Base-by-base conservation (phyloP, 164 flowering plant genomes). In the Liriodendron chinense region DNA sequence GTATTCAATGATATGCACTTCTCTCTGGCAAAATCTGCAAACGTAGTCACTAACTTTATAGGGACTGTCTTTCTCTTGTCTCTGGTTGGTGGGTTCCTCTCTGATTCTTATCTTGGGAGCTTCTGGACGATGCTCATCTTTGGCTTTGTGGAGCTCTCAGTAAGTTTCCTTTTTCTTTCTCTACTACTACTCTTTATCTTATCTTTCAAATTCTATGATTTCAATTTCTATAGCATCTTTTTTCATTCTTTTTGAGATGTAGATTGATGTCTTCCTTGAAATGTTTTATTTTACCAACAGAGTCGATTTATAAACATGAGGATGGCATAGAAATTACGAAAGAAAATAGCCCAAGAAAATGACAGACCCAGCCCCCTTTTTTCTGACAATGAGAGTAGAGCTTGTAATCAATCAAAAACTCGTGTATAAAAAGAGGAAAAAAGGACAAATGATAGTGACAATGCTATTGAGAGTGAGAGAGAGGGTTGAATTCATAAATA, bases 81-180 rank as follows among this genome's bases (percentile, higher is more conserved):
- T 71, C 93, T 96, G 56, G 78, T 96, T 69, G 98, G 98, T 72
- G 99, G 99, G 43, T 92, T 83, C 83, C 89, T 95, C 68, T 88
- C 99, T 4, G 99, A 95, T 71, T 91, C 99, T 64, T 92, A 86
- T 82, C 92, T 95, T 77, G 98, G 97, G 12, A 84, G 91, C 82
- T 95, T 95, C 74, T 91, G 97, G 97, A 94, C 98, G 80, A 90
- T 91, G 83, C 83, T 96, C 83, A 86, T 91, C 78, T 96, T 96
- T 81, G 98, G 92, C 63, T 89, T 90, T 74, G 84, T 96, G n/a
- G 99, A 94, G 76, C 91, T 96, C 77, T 91, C 93, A 56, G 99
- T 96, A 86, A 76, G 89, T 61, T 10, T 48, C 18, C 22, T n/a
- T 21, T 0, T n/a, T 34, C 53, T 21, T 66, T 47, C 68, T 59